These are phyloP conservation scores for Hypomyces perniciosus DNA, from an alignment of 2,329 filamentous ascomycete species.

Conservation along the genomic window DNA sequence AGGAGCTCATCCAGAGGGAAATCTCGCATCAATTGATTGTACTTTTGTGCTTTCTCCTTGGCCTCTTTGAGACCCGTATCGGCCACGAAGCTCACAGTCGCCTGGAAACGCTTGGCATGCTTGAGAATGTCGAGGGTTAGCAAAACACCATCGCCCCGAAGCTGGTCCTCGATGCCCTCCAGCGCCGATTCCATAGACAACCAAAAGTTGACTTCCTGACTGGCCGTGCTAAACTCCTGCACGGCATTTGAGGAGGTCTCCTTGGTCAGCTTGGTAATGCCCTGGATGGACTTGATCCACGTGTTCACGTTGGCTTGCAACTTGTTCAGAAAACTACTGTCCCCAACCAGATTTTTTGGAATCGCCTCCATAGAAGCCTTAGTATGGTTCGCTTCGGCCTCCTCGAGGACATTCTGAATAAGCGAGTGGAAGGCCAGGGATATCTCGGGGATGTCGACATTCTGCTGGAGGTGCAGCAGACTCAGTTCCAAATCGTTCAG, in stretches of 20 bases:
- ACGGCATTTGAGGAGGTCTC: conserved; percentile 62
- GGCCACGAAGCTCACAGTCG: conserved; percentile 91
- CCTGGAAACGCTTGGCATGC: conserved; percentile 96
- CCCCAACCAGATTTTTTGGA: conserved; percentile 67
- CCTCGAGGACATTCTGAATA: conserved; percentile 78
- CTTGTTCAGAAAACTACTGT: conserved; percentile 88
- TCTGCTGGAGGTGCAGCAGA: conserved; percentile 88
- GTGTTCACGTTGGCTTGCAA: conserved; percentile 90
- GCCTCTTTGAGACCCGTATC: conserved; percentile 96
- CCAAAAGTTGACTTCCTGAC: conserved; percentile 99
- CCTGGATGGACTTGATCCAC: conserved; percentile 98
- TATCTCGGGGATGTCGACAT: conserved; percentile 93
- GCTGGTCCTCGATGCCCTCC: conserved; percentile 83
- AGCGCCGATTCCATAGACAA: conserved; percentile 91
- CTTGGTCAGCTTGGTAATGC: conserved; percentile 88
- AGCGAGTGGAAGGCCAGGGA: conserved; percentile 82
- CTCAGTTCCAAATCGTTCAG: conserved; percentile 91
- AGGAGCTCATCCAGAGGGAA: conserved; percentile 93
- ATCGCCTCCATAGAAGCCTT: conserved; percentile 76
- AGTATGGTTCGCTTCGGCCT: conserved; percentile 59
- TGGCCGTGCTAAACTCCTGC: conserved; percentile 61
- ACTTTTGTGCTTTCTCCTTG: conserved; percentile 94
- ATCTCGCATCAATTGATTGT: conserved; percentile 97
- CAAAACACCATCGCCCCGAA: conserved; percentile 80
- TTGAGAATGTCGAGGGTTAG: conserved; percentile 92